A percentile compares a stretch with the other conserved stretches of the same genome.
phyloP scores from a whole-genome alignment of 2,329 filamentous ascomycete genomes.

The Capronia epimyces region DNA sequence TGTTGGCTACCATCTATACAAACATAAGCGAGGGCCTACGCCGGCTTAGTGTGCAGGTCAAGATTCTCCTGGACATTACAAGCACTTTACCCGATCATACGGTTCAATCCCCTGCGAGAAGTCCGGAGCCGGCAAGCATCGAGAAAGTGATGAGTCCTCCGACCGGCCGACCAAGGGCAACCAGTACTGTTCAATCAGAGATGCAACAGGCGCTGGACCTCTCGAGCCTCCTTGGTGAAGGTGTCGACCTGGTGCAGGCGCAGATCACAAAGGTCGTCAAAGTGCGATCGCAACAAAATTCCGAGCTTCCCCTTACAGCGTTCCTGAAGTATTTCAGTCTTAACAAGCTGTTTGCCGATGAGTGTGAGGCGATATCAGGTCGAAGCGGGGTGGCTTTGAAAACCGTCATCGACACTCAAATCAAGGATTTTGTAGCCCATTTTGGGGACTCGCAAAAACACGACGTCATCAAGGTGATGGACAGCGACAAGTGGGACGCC shows the following conservation, averaged over 20 bases:
- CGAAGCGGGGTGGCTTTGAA: slow-evolving; percentile 56
- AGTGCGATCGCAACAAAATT: slow-evolving; percentile 57
- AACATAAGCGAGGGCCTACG: slow-evolving; percentile 81
- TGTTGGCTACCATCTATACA: slow-evolving; percentile 78
- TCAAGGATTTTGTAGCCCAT: slow-evolving; percentile 55
- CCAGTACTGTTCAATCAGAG: slow-evolving; percentile 48
- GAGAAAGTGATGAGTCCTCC: slow-evolving; percentile 18
- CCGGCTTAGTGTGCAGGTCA: slow-evolving; percentile 81
- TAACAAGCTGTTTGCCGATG: slow-evolving; percentile 60
- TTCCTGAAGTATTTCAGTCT: slow-evolving; percentile 60
- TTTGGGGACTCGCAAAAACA: slow-evolving; percentile 55
- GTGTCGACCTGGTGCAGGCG: slow-evolving; percentile 61
- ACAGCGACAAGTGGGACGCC: slow-evolving; percentile 60
- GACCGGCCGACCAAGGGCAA: slow-evolving; percentile 19
- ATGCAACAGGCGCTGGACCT: slow-evolving; percentile 60
- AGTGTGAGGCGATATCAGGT: slow-evolving; percentile 62
- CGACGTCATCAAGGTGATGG: slow-evolving; percentile 53
- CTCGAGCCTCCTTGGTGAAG: slow-evolving; percentile 60
- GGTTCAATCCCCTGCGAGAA: slow-evolving; percentile 46
- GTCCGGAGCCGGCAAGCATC: slow-evolving; percentile 35
- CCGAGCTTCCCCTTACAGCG: slow-evolving; percentile 49
- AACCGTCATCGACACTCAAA: slow-evolving; percentile 57
- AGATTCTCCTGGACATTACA: slow-evolving; percentile 89
- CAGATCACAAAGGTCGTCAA: slow-evolving; percentile 61
- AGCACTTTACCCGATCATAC: slow-evolving; percentile 50